A percentile compares a stretch with the other conserved stretches of the same genome.
phyloP scores from a whole-genome alignment of 2,329 filamentous ascomycete species.

The Mariannaea sp. region DNA sequence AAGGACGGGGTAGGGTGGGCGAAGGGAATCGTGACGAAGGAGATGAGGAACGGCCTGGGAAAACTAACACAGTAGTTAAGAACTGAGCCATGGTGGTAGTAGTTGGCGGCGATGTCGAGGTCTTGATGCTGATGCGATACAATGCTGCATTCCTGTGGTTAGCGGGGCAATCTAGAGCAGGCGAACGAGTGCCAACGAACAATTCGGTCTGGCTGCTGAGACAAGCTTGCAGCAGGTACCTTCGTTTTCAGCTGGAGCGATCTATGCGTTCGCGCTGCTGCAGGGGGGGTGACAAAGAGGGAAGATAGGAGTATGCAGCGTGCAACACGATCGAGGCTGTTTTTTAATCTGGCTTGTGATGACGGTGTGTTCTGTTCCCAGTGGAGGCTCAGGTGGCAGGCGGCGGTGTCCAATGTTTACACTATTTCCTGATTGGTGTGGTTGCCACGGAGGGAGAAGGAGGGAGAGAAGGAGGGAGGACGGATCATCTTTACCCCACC shows the following conservation, averaged over 20 bases:
- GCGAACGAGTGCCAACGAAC: conserved; percentile 21
- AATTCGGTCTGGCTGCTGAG: conserved; percentile 21
- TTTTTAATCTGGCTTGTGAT: conserved; percentile 1
- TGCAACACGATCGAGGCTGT: no score
- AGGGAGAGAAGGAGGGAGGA: neutral
- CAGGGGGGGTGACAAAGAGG: neutral
- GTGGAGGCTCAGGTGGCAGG: neutral
- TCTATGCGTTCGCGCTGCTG: conserved; percentile 9
- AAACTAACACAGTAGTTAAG: conserved; percentile 50
- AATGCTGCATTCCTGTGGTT: conserved; percentile 47
- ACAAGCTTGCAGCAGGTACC: conserved; percentile 14
- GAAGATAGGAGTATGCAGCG: neutral
- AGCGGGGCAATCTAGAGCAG: conserved; percentile 45
- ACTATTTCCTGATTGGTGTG: conserved; percentile 39
- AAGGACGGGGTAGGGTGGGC: conserved; percentile 6
- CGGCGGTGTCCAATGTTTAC: conserved; percentile 35
- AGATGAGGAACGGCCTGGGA: neutral
- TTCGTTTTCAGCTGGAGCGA: neutral
- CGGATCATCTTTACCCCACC: neutral
- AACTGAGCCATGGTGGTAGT: conserved; percentile 47
- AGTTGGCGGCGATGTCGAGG: conserved; percentile 18
- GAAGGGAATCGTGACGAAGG: neutral
- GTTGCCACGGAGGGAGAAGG: conserved; percentile 36
- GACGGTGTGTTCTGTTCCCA: conserved; percentile 4
- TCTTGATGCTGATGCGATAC: conserved; percentile 15